Evolutionary conservation across 208 protist genomes (phyloP).

Genomic region (Crithidia expoeki): DNA sequence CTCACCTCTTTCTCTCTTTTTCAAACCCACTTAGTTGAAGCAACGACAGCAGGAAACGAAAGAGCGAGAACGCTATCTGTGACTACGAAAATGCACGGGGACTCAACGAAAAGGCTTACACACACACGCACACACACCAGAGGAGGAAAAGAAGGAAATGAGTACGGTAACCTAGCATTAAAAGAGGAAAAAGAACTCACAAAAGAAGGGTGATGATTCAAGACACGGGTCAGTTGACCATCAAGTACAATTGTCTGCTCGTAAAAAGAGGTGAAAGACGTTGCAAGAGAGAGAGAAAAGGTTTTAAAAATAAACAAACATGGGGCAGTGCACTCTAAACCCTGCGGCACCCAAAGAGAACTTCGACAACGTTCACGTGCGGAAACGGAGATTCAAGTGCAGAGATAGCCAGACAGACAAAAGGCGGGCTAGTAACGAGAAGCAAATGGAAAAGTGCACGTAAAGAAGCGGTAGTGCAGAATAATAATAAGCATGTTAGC

Average conservation of each 20-base stretch:
- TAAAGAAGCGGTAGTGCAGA: too few species aligned
- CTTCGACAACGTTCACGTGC: background rate
- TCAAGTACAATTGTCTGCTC: background rate
- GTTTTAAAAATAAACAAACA: background rate
- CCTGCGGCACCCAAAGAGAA: background rate
- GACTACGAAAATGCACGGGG: too few species aligned
- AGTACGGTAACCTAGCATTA: slow-evolving; percentile 8
- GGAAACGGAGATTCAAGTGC: too few species aligned
- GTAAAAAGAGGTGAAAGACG: background rate
- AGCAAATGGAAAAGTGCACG: too few species aligned
- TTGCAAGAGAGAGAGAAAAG: background rate
- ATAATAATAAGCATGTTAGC: too few species aligned
- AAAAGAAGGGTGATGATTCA: slow-evolving; percentile 5
- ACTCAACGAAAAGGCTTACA: too few species aligned
- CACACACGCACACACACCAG: background rate
- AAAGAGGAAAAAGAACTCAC: slow-evolving; percentile 20
- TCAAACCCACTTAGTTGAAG: too few species aligned
- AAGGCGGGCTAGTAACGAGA: too few species aligned
- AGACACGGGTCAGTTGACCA: slow-evolving; percentile 18
- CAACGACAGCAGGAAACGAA: too few species aligned
- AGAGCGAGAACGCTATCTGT: too few species aligned
- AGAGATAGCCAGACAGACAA: too few species aligned
- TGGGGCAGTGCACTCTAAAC: background rate
- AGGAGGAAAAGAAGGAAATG: background rate
- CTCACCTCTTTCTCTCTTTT: too few species aligned